A percentile compares a stretch with the other conserved stretches of the same genome.
Evolutionary conservation across 306 rosid genomes (phyloP).

Genomic region (Casuarina cunninghamiana): DNA sequence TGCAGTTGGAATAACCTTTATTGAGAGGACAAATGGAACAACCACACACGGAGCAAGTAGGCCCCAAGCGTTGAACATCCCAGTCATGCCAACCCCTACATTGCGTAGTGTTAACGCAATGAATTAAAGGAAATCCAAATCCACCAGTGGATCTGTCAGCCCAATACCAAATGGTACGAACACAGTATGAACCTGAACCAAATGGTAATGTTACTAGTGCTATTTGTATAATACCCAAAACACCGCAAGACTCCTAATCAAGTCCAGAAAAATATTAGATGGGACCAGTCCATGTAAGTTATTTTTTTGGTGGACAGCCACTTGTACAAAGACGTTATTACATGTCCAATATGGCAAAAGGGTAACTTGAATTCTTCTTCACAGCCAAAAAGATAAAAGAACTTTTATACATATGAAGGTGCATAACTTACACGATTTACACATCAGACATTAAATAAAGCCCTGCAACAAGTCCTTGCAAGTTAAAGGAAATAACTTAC

Average conservation of each 20-base stretch:
- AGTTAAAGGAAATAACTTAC: conserved; percentile 45
- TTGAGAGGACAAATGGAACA: no score
- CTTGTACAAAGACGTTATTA: background rate
- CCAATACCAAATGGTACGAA: no score
- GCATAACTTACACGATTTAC: conserved; percentile 65
- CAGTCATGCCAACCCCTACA: no score
- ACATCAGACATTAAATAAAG: conserved; percentile 53
- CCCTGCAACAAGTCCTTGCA: conserved; percentile 56
- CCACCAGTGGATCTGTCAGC: no score
- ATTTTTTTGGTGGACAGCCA: background rate
- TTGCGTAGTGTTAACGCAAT: no score
- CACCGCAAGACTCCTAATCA: background rate
- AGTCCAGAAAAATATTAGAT: background rate
- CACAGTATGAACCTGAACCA: no score
- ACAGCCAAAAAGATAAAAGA: background rate
- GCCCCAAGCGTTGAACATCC: no score
- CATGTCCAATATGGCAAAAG: conserved; percentile 4
- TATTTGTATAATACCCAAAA: background rate
- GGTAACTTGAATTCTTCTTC: background rate
- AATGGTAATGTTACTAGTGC: background rate
- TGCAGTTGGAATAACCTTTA: no score
- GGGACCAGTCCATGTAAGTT: background rate
- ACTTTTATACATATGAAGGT: conserved; percentile 40
- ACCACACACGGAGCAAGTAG: no score
- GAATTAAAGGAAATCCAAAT: no score